A percentile compares a stretch with the other conserved stretches of the same genome.
Evolutionary conservation across 805 yeast species (phyloP).

Genomic region (Cyberlindnera saturnus): DNA sequence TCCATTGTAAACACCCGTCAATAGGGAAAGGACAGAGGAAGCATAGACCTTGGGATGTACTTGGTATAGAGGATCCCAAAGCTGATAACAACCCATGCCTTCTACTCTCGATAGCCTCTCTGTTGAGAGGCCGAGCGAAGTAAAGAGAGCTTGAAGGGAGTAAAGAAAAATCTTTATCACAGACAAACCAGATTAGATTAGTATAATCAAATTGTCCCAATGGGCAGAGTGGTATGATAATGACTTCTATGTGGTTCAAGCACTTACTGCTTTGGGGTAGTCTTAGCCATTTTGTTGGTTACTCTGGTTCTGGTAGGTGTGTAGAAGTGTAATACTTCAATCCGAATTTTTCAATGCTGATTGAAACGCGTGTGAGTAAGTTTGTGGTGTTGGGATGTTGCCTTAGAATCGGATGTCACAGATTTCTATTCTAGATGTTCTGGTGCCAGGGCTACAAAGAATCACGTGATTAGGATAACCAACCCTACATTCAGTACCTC

Average conservation of each 20-base stretch:
- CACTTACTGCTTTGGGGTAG: constrained; percentile 27
- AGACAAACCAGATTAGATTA: constrained; percentile 1
- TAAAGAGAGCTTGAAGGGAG: constrained; percentile 6
- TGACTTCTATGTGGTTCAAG: background rate
- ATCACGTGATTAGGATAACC: background rate
- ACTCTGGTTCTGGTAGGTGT: background rate
- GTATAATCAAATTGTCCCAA: background rate
- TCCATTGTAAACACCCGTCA: background rate
- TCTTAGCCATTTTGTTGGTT: constrained; percentile 21
- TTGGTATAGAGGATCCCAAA: constrained; percentile 10
- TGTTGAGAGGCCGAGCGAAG: background rate
- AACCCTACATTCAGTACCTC: too few relatives aligned
- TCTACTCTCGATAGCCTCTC: constrained; percentile 7
- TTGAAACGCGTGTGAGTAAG: background rate
- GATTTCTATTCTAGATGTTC: background rate
- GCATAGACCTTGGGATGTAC: constrained; percentile 16
- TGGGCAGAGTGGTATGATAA: constrained; percentile 1
- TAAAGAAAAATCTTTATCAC: constrained; percentile 20
- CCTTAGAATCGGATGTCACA: background rate
- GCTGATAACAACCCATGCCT: constrained; percentile 25
- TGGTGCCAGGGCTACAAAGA: background rate
- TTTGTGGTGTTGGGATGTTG: background rate
- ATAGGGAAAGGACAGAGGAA: constrained; percentile 24
- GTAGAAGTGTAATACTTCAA: background rate
- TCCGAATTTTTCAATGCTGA: background rate